A percentile compares a stretch with the other conserved stretches of the same genome.
Conservation (phyloP, 768 basidiomycete species). For the Hypholoma fasciculare region DNA sequence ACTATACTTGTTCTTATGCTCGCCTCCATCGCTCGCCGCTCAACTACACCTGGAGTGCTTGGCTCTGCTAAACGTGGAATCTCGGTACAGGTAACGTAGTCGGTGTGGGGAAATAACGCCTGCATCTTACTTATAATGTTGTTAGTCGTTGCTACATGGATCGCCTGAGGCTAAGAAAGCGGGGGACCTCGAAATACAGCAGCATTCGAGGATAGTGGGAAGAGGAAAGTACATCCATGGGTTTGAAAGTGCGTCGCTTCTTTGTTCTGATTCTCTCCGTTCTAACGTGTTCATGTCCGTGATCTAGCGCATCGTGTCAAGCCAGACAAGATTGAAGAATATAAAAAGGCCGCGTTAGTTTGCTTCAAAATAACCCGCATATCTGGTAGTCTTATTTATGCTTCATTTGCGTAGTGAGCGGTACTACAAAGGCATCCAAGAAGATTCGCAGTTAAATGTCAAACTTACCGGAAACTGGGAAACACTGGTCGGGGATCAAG, state of each 20-base stretch:
- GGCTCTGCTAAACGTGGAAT: slow-evolving; percentile 44
- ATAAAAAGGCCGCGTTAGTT: slow-evolving; percentile 85
- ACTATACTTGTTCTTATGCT: slow-evolving; percentile 27
- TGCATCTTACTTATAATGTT: neutral
- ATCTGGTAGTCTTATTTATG: neutral
- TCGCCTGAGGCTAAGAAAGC: slow-evolving; percentile 86
- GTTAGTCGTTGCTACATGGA: slow-evolving; percentile 88
- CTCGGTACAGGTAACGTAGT: slow-evolving; percentile 57
- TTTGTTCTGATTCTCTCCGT: neutral
- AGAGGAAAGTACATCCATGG: slow-evolving; percentile 94
- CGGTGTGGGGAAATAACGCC: neutral
- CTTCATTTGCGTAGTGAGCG: slow-evolving; percentile 52
- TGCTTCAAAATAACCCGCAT: neutral
- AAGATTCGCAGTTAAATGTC: slow-evolving; percentile 70
- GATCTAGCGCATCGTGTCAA: slow-evolving; percentile 79
- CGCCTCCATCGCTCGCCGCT: slow-evolving; percentile 28
- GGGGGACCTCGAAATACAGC: slow-evolving; percentile 71
- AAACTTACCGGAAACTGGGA: slow-evolving; percentile 97
- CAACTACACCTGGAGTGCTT: slow-evolving; percentile 22
- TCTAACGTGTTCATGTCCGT: slow-evolving; percentile 12
- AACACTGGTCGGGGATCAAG: slow-evolving; percentile 85
- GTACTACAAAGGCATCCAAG: slow-evolving; percentile 82
- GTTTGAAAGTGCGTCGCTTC: slow-evolving; percentile 63
- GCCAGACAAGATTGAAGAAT: slow-evolving; percentile 78
- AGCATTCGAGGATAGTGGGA: slow-evolving; percentile 88